Evolutionary conservation across 2,329 filamentous ascomycete species (phyloP), one percentile per base, ranked within the genome.

Genomic region (Colletotrichum ledebouriae): DNA sequence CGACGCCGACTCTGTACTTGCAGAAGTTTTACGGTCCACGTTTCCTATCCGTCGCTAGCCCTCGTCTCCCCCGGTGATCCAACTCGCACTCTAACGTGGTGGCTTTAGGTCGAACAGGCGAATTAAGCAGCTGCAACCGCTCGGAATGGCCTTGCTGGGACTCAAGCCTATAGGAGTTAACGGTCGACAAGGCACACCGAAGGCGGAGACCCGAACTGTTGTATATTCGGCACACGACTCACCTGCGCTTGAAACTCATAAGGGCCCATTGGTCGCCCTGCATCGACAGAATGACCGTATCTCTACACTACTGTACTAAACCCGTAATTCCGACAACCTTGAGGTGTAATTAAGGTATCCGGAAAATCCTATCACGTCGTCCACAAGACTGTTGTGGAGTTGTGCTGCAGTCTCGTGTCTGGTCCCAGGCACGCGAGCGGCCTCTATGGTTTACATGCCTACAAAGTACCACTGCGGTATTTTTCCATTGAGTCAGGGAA

Each of bases 151-250:
- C 52, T 44, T 41, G 59, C 64, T 46, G 46, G 34, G 34, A 46
- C 44, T 37, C 46, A 61, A 53, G 46, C 50, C 17, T 33, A 17
- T 17, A 29, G 33, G 20, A 20, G 44, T 29, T 11, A 46, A 42
- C 11, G n/a, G 44, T 17, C 13, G 58, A 37, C 37, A 20, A 15
- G 42, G 17, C 39, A 22, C 39, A 42, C 42, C 49, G 42, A 25
- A 65, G 42, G 39, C 61, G 61, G 61, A 59, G 41, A 47, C 65
- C 47, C 47, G 55, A 55, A 59, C 10, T 39, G 13, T 34, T 59
- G 47, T 68, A 59, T 59, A 68, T 65, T 22, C 41, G 49, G 47
- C 41, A 65, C 65, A 59, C 25, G 46, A 55, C 34, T 68, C 65
- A 68, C 56, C 65, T 68, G 61, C 61, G 39, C 39, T 68, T 41